Evolutionary conservation across 768 basidiomycete genomes (phyloP).

Genomic region (Hypholoma fasciculare): DNA sequence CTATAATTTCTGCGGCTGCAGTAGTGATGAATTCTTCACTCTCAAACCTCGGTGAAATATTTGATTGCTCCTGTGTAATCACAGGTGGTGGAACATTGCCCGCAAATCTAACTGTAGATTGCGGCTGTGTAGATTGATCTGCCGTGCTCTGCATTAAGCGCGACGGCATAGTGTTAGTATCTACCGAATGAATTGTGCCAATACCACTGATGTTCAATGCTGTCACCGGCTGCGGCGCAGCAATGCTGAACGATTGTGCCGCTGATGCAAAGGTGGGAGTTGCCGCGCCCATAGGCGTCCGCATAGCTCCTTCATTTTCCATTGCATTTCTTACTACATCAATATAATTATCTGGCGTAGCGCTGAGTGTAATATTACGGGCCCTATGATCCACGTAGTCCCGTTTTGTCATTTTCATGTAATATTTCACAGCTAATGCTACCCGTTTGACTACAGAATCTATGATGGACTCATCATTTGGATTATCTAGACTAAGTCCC

Average conservation of each 20-base stretch:
- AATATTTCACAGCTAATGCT: background rate
- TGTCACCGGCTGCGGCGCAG: too few species aligned
- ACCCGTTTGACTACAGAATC: background rate
- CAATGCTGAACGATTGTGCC: too few species aligned
- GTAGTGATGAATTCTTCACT: background rate
- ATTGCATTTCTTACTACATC: background rate
- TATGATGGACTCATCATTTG: background rate
- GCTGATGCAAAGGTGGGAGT: too few species aligned
- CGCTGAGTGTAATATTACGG: background rate
- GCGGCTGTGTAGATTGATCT: too few species aligned
- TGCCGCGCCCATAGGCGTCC: background rate
- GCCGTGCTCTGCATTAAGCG: too few species aligned
- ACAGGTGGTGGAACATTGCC: too few species aligned
- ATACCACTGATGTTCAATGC: too few species aligned
- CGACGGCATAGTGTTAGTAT: too few species aligned
- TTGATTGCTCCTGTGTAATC: too few species aligned
- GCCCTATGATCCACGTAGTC: background rate
- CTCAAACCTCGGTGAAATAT: too few species aligned
- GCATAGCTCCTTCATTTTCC: background rate
- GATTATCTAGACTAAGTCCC: background rate
- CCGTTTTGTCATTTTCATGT: background rate
- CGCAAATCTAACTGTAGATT: too few species aligned
- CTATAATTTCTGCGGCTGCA: background rate
- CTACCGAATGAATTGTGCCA: too few species aligned
- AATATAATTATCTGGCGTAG: background rate